These are phyloP conservation scores for Yamagishiella unicocca DNA, from an alignment of 139 green algal genomes.

Conservation along the genomic window DNA sequence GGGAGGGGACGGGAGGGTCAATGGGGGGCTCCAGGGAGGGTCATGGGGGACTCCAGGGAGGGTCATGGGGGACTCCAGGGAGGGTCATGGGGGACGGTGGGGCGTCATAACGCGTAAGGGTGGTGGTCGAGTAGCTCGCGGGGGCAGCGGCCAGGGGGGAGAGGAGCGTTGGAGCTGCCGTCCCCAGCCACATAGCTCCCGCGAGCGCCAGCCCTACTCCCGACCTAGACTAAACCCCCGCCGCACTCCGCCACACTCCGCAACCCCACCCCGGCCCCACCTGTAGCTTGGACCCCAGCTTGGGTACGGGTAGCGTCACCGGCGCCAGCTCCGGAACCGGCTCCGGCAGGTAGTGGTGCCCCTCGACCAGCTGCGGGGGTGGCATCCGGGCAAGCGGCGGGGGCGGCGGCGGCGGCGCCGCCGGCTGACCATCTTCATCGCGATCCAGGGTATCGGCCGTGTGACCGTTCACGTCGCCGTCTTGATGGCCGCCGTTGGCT, in stretches of 20 bases:
- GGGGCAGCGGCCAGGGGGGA: no score
- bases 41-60: not conserved
- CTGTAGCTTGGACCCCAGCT: slow-evolving; percentile 66
- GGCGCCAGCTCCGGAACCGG: slow-evolving; percentile 41
- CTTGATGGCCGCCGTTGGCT: not conserved
- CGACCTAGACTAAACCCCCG: not conserved
- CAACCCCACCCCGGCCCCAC: slow-evolving; percentile 1
- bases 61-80: no score
- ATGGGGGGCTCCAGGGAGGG: not conserved
- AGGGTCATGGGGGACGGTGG: no score
- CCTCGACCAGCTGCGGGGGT: slow-evolving; percentile 25
- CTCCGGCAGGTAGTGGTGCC: slow-evolving; percentile 44
- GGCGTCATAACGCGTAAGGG: no score
- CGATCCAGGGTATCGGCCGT: no score
- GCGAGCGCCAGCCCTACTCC: no score
- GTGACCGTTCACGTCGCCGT: not conserved
- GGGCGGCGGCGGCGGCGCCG: not conserved
- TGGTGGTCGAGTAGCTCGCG: no score
- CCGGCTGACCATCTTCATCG: no score
- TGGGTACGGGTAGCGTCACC: slow-evolving; percentile 58
- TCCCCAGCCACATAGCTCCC: no score
- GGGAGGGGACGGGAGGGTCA: not conserved
- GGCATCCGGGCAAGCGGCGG: slow-evolving; percentile 42
- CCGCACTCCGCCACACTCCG: not conserved
- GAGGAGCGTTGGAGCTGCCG: no score